Evolutionary conservation across 768 basidiomycete species (phyloP), one percentile per base, ranked within the genome.

Genomic region (Podaxis sp.): DNA sequence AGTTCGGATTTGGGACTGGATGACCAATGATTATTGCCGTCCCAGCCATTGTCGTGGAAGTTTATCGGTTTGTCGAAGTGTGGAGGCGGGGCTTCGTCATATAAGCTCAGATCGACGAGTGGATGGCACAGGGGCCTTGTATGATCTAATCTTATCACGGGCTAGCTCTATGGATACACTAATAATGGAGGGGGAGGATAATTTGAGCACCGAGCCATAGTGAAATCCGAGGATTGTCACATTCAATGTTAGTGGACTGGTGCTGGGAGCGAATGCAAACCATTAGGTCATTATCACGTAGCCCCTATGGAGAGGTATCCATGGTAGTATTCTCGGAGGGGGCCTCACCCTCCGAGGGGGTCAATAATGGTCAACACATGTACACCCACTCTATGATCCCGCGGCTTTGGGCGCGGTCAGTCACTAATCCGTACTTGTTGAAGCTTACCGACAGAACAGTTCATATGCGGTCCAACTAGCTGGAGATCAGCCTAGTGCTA

Each of bases 171-270:
- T 14, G n/a, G 11, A 16, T 16, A 44, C 37, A 42, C 27, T 55
- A 44, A 23, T 55, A 44, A 55, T 35, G 40, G 10, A 23, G 47
- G 21, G 13, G 47, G 2, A 9, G 18, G 6, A 11, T 55, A 14
- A 42, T 23, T 55, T 36, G 27, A 16, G 23, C 38, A 38, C 14
- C 35, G 37, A 42, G 18, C 54, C 54, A 55, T 55, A 11, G 38
- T 16, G 40, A 55, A 55, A 42, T 55, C 54, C 54, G 54, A 55
- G 54, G 54, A 21, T 38, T 27, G 36, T 13, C 54, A 23, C 23
- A 55, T 44, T 55, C 37, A 42, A 23, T 44, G 14, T 14, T 9
- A 23, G 18, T 5, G 47, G 25, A 21, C 47, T 48, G 7, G 23
- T 13, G n/a, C 18, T 23, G 23, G 18, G 47, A 48, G 23, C 11